A percentile compares a stretch with the other conserved stretches of the same genome.
Evolutionary conservation across 2,329 filamentous ascomycete species (phyloP).

Genomic region (Ceratocystis ficicola): DNA sequence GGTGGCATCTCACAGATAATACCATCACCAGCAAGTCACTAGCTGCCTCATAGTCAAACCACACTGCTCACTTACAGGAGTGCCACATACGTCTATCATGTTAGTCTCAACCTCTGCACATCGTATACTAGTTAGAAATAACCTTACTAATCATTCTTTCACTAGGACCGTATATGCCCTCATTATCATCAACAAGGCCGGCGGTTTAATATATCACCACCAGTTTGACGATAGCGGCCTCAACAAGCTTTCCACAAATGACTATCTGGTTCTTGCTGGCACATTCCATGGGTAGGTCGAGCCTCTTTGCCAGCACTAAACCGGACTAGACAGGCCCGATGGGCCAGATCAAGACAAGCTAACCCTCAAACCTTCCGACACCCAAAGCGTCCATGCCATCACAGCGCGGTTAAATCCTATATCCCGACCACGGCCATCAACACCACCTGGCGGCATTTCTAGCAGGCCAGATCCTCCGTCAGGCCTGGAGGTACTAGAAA

Average conservation of each 20-base stretch:
- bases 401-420: conserved; percentile 51
- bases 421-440: conserved; percentile 26
- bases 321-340: background rate
- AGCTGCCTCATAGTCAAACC: background rate
- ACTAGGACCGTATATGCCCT: conserved; percentile 84
- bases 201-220: conserved; percentile 89
- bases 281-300: conserved; percentile 77
- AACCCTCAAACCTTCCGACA: background rate
- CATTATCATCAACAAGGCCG: conserved; percentile 97
- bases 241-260: conserved; percentile 82
- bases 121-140: background rate
- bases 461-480: conserved; percentile 52
- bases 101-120: background rate
- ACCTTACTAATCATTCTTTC: background rate
- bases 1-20: background rate
- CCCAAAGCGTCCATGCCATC: conserved; percentile 54
- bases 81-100: background rate
- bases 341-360: conserved; percentile 16
- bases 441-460: conserved; percentile 27
- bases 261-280: conserved; percentile 90
- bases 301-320: background rate
- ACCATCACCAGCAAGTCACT: background rate
- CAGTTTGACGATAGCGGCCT: conserved; percentile 78
- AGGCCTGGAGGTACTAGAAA: conserved; percentile 85
- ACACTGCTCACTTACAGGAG: background rate